Conservation (phyloP, 108 stramenopile genomes). For the Cyclotella sp. region DNA sequence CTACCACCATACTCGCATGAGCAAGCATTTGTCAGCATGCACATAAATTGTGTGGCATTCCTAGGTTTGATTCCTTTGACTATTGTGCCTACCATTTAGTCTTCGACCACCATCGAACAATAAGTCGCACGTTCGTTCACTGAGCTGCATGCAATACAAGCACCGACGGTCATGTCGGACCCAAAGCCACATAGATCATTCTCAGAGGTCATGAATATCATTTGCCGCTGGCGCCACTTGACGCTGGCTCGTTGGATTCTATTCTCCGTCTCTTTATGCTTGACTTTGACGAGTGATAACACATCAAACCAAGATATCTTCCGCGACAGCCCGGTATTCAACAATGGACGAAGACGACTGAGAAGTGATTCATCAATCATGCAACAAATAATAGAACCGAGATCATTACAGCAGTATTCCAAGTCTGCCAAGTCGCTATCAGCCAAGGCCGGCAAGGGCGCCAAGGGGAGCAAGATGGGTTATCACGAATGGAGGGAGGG, state of each 20-base stretch:
- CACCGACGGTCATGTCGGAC: not conserved
- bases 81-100: too few species aligned
- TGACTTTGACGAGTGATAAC: slow-evolving; percentile 5
- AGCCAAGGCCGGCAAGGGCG: not conserved
- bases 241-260: not conserved
- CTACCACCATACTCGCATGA: too few species aligned
- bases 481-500: not conserved
- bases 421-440: slow-evolving; percentile 10
- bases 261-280: not conserved
- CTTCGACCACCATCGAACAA: too few species aligned
- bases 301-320: not conserved
- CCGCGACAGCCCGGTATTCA: not conserved
- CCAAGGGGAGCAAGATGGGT: not conserved
- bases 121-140: too few species aligned
- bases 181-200: not conserved
- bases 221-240: not conserved
- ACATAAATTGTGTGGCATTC: too few species aligned
- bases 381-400: not conserved
- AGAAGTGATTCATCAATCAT: not conserved
- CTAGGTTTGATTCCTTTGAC: too few species aligned
- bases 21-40: too few species aligned
- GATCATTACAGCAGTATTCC: not conserved
- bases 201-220: not conserved
- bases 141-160: not conserved
- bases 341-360: not conserved